Evolutionary conservation across 441 rosid species (phyloP).

Genomic region (Bruguiera hainesii): DNA sequence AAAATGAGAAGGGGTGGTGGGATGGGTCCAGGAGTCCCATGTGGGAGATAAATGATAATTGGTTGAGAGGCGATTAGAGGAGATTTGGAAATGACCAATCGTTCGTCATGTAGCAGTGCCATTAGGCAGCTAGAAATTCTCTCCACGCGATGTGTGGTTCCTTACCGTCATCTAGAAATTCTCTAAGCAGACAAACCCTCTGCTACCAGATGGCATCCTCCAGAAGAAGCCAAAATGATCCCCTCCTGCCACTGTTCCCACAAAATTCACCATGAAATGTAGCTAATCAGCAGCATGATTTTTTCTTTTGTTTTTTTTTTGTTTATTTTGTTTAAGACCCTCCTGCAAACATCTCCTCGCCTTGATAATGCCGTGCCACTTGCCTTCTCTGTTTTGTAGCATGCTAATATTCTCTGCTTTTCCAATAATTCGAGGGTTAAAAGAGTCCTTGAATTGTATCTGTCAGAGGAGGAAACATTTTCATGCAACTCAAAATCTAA

Average conservation of each 20-base stretch:
- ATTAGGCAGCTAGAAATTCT: conserved; percentile 17
- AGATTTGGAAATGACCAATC: conserved; percentile 66
- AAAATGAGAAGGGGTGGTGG: conserved; percentile 11
- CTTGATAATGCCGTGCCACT: too few species aligned
- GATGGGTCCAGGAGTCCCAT: conserved; percentile 62
- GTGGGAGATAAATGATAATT: conserved; percentile 81
- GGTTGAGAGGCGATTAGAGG: conserved; percentile 82
- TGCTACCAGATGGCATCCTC: conserved; percentile 11
- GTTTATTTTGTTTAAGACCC: not conserved
- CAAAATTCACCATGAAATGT: not conserved
- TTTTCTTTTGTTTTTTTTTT: not conserved
- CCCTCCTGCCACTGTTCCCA: not conserved
- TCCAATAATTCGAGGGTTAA: too few species aligned
- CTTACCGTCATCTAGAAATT: conserved; percentile 15
- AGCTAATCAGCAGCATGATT: not conserved
- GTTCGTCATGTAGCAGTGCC: conserved; percentile 30
- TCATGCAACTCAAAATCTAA: too few species aligned
- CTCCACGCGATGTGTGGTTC: conserved; percentile 70
- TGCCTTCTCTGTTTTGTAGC: too few species aligned
- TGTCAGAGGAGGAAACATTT: too few species aligned
- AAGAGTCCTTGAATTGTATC: too few species aligned
- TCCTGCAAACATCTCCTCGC: too few species aligned
- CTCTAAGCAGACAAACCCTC: conserved; percentile 20
- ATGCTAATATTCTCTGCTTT: too few species aligned
- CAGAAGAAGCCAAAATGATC: conserved; percentile 10